Evolutionary conservation across 2,329 filamentous ascomycete species (phyloP), one percentile per base, ranked within the genome.

Genomic region (Claviceps spartinae): DNA sequence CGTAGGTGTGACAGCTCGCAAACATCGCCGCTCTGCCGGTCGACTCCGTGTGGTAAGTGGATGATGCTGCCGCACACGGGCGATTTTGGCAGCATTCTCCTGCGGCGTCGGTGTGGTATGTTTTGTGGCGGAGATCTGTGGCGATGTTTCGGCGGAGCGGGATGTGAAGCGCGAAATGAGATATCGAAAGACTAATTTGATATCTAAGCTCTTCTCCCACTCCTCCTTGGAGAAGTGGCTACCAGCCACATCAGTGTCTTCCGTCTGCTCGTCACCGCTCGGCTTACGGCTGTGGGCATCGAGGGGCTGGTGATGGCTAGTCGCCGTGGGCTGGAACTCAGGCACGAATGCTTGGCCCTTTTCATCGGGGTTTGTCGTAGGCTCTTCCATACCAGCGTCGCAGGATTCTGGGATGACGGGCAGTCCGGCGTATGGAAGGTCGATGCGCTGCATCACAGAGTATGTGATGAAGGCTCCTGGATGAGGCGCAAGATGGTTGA

Each of bases 191-290:
- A 97, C 86, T 65, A 95, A 85, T 63, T 86, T 86, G 57, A 96
- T 80, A 62, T 97, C 90, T 5, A 97, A 77, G 51, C 95, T 87
- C 54, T 85, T 83, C 68, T 97, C 90, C 93, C 93, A 98, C 63
- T 95, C 93, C 38, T 93, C 86, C 60, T 87, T 75, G 1, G 77
- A 79, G 55, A 81, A 81, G 0, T 65, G 54, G 16, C 41, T 38
- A 44, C 63, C 62, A 46, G 57, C 55, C 57, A 62, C 59, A 4
- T 55, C 52, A 16, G 56, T 51, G 37, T 65, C 62, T 24, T 62
- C 52, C 36, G 57, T 60, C 36, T 43, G 45, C n/a, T 57, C 56
- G 13, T 62, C 59, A 18, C 53, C 51, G 5, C 55, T 38, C 9
- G 57, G 54, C 36, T 55, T 61, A n/a, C 60, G 58, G 37, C 65